These are phyloP conservation scores for Pichia sp. DNA, from an alignment of 1,139 yeast genomes.

Conservation along the genomic window DNA sequence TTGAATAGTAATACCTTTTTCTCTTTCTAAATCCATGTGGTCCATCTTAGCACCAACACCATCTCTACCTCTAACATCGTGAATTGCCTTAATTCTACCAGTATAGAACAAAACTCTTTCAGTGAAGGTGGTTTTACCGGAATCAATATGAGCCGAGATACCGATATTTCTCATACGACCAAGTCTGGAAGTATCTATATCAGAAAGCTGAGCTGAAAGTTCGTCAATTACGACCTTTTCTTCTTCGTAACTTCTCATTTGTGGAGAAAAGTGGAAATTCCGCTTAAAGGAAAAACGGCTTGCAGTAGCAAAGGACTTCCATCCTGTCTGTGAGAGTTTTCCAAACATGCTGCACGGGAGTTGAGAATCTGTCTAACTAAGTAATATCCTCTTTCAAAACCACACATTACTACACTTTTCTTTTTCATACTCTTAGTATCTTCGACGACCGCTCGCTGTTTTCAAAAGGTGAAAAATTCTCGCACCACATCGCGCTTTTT, in stretches of 20 bases:
- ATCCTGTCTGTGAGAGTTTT: conserved; percentile 10
- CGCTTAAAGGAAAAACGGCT: conserved; percentile 17
- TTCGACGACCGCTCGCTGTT: neutral
- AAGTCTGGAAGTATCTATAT: conserved; percentile 52
- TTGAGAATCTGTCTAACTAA: neutral
- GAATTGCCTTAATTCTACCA: conserved; percentile 95
- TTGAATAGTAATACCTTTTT: conserved; percentile 96
- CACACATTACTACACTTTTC: no score
- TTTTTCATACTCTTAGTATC: no score
- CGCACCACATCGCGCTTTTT: no score
- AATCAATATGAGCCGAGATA: conserved; percentile 95
- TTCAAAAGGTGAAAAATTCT: neutral
- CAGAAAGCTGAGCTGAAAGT: conserved; percentile 44
- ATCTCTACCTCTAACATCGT: conserved; percentile 96
- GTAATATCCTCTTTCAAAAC: neutral
- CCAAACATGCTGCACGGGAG: conserved; percentile 12
- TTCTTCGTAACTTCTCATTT: conserved; percentile 49
- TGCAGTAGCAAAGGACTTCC: conserved; percentile 6
- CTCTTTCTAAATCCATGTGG: conserved; percentile 95
- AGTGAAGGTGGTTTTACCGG: conserved; percentile 95
- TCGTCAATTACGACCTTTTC: conserved; percentile 64
- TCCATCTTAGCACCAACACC: conserved; percentile 99
- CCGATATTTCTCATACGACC: conserved; percentile 83
- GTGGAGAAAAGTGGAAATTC: conserved; percentile 21
- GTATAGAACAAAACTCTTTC: conserved; percentile 95